A percentile compares a stretch with the other conserved stretches of the same genome.
Evolutionary conservation across 164 flowering plant species (phyloP).

Genomic region (Taxillus chinensis): DNA sequence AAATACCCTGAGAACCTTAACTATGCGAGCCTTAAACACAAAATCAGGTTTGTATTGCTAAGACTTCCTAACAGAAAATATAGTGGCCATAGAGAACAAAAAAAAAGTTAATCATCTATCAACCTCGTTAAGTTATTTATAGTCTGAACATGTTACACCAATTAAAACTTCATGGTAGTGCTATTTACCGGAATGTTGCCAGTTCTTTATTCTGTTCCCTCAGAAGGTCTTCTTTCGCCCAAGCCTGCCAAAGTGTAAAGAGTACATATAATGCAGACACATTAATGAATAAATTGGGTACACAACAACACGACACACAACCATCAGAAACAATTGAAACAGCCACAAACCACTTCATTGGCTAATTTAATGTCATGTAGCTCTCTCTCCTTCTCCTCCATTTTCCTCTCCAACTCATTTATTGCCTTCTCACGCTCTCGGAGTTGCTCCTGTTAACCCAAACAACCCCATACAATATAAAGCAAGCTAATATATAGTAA

Average conservation of each 20-base stretch:
- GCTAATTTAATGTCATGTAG: constrained; percentile 70
- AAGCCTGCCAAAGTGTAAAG: constrained; percentile 41
- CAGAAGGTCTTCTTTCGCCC: constrained; percentile 93
- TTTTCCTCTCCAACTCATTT: constrained; percentile 54
- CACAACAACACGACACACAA: not conserved
- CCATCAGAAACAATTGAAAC: not conserved
- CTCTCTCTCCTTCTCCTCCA: constrained; percentile 87
- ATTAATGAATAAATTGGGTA: too few relatives aligned
- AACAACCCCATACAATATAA: not conserved
- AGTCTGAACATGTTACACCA: too few relatives aligned
- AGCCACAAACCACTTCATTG: constrained; percentile 66
- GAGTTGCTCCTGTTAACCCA: constrained; percentile 58
- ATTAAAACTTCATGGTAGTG: not conserved
- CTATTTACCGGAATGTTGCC: constrained; percentile 56
- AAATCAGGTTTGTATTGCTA: too few relatives aligned
- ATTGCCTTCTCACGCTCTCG: constrained; percentile 55
- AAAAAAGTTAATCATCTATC: too few relatives aligned
- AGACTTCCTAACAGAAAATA: too few relatives aligned
- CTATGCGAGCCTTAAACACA: too few relatives aligned
- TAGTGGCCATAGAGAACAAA: too few relatives aligned
- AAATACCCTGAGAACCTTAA: too few relatives aligned
- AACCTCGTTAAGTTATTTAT: too few relatives aligned
- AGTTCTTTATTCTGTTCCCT: constrained; percentile 84
- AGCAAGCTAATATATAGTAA: not conserved
- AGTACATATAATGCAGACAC: too few relatives aligned